Evolutionary conservation across 163 green algal species (phyloP).

Genomic region (Chlamydomonas reinhardtii): DNA sequence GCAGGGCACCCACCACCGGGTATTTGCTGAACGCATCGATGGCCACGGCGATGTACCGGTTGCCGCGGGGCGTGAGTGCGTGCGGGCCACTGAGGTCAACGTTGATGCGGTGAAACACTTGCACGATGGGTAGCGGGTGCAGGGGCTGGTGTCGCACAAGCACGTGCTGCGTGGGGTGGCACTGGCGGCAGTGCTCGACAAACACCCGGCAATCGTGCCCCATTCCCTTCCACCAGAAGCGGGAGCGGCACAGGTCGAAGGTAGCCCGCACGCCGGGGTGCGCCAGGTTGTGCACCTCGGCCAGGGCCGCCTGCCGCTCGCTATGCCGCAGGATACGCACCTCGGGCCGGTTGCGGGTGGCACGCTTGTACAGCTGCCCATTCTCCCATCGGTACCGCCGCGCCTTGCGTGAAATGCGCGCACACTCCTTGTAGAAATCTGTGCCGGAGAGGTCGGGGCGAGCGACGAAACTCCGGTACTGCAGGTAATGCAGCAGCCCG

Average conservation of each 20-base stretch:
- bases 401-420: no score
- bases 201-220: background rate
- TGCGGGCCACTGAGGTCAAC: background rate
- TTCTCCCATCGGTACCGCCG: no score
- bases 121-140: background rate
- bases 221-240: background rate
- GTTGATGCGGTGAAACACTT: background rate
- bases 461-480: no score
- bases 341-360: background rate
- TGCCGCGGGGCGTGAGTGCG: background rate
- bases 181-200: background rate
- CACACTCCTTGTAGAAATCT: no score
- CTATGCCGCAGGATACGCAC: background rate
- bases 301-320: background rate
- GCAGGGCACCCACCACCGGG: background rate
- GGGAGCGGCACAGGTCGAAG: background rate
- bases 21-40: conserved; percentile 15
- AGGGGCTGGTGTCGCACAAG: background rate
- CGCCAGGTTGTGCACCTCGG: background rate
- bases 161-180: background rate
- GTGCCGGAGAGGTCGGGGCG: no score
- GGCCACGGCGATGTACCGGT: background rate
- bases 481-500: no score
- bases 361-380: no score
- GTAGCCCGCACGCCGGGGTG: background rate